These are phyloP conservation scores for Cutaneotrichosporon cavernicola DNA, from an alignment of 1,284 basidiomycete genomes.

Conservation along the genomic window DNA sequence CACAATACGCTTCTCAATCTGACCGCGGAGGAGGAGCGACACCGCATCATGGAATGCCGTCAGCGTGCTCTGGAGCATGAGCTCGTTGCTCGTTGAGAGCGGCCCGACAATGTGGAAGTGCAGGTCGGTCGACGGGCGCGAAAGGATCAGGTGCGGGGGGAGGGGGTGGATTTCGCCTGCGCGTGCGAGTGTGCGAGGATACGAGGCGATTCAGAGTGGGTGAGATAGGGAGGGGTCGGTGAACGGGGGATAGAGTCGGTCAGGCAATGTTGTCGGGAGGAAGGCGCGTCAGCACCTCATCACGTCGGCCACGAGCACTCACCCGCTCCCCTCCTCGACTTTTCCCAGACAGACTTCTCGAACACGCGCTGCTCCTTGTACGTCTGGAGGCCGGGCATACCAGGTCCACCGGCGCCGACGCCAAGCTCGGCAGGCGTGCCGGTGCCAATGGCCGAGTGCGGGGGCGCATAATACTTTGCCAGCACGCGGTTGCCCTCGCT, in stretches of 20 bases:
- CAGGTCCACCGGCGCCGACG: slow-evolving; percentile 45
- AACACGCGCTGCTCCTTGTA: slow-evolving; percentile 93
- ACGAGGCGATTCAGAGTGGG: background rate
- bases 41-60: slow-evolving; percentile 83
- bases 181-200: background rate
- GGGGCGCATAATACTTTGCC: slow-evolving; percentile 81
- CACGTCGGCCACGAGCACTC: slow-evolving; percentile 41
- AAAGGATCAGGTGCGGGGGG: slow-evolving; percentile 81
- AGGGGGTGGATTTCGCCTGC: slow-evolving; percentile 92
- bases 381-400: slow-evolving; percentile 55
- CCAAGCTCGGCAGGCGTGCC: slow-evolving; percentile 54
- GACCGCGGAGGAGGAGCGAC: slow-evolving; percentile 78
- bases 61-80: slow-evolving; percentile 87
- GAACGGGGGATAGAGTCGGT: no score
- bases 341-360: slow-evolving; percentile 92
- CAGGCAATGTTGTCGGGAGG: background rate
- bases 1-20: slow-evolving; percentile 92
- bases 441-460: slow-evolving; percentile 57
- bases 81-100: slow-evolving; percentile 80
- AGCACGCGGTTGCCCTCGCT: slow-evolving; percentile 89
- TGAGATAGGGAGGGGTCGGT: background rate
- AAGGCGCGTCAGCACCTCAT: slow-evolving; percentile 4
- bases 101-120: slow-evolving; percentile 92
- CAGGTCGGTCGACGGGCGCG: slow-evolving; percentile 91
- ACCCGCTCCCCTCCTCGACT: slow-evolving; percentile 90